These are phyloP conservation scores for Pythium utonaiense DNA, from an alignment of 352 stramenopile species.

Conservation along the genomic window DNA sequence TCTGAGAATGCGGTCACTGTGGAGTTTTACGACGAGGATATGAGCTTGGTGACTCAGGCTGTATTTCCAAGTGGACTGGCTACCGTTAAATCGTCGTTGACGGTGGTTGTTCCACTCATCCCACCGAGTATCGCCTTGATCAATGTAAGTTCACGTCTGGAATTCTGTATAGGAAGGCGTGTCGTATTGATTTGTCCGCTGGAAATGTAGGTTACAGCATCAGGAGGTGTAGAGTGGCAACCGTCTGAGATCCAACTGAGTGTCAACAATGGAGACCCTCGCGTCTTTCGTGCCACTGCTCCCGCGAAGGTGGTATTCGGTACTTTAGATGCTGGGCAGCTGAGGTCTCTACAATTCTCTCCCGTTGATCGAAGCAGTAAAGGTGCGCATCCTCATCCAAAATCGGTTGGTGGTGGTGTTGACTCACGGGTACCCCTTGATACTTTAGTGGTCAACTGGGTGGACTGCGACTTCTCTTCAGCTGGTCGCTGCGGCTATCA, in stretches of 20 bases:
- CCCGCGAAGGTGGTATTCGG: slow-evolving; percentile 7
- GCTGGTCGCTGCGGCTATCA: slow-evolving; percentile 18
- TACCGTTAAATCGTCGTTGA: slow-evolving; percentile 5
- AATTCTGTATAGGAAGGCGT: too few relatives aligned
- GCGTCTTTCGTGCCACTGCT: slow-evolving; percentile 10
- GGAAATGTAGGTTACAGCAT: slow-evolving; percentile 7
- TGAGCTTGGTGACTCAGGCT: slow-evolving; percentile 6
- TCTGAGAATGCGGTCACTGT: slow-evolving; percentile 4
- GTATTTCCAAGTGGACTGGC: not conserved
- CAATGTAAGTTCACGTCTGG: slow-evolving; percentile 7
- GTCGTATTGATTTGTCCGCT: not conserved
- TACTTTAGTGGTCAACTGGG: not conserved
- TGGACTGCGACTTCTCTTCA: slow-evolving; percentile 6
- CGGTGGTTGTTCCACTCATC: not conserved
- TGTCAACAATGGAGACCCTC: slow-evolving; percentile 9
- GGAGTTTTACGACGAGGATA: slow-evolving; percentile 18
- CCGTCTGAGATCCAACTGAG: slow-evolving; percentile 22
- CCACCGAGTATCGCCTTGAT: slow-evolving; percentile 15
- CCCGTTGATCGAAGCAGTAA: not conserved
- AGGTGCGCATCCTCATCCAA: not conserved
- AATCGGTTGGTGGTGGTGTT: not conserved
- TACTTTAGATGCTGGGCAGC: not conserved
- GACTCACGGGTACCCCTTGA: not conserved
- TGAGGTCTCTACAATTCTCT: slow-evolving; percentile 11
- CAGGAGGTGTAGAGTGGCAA: slow-evolving; percentile 12